Evolutionary conservation across 345 rosid genomes (phyloP).

Genomic region (Zanthoxylum bungeanum): DNA sequence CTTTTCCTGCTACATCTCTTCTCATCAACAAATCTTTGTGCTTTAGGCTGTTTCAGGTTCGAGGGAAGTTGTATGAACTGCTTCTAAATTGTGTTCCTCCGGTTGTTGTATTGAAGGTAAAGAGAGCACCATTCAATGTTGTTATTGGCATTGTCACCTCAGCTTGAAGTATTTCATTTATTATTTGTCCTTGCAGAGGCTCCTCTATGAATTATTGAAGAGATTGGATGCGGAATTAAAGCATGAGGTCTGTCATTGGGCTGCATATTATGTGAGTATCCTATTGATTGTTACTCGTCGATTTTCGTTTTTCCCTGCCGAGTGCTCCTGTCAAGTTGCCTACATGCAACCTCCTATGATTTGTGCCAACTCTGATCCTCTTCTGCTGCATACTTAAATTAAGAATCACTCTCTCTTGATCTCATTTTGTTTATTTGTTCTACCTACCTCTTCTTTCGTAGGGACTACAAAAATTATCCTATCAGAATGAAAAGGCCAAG

Average conservation of each 20-base stretch:
- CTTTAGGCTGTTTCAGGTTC: conserved; percentile 80
- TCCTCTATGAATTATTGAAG: conserved; percentile 76
- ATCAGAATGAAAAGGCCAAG: neutral
- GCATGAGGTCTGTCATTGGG: conserved; percentile 97
- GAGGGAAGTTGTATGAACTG: conserved; percentile 87
- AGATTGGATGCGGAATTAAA: conserved; percentile 87
- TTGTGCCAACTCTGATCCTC: neutral
- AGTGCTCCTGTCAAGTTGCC: neutral
- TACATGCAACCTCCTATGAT: neutral
- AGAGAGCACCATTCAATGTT: conserved; percentile 2
- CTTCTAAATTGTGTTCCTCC: conserved; percentile 90
- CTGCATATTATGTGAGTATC: conserved; percentile 83
- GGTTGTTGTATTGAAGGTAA: conserved; percentile 79
- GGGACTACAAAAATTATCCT: neutral
- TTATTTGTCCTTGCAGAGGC: conserved; percentile 44
- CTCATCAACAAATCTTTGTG: conserved; percentile 12
- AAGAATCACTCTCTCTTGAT: neutral
- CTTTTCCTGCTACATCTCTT: conserved; percentile 4
- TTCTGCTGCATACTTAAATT: conserved; percentile 1
- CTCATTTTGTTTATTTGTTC: neutral
- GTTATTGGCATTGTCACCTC: neutral
- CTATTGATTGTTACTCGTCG: neutral
- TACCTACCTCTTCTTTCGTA: neutral
- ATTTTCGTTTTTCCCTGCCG: neutral
- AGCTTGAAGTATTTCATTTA: conserved; percentile 11